These are phyloP conservation scores for Talaromyces trachyspermus DNA, from an alignment of 495 filamentous ascomycete species.

Conservation along the genomic window DNA sequence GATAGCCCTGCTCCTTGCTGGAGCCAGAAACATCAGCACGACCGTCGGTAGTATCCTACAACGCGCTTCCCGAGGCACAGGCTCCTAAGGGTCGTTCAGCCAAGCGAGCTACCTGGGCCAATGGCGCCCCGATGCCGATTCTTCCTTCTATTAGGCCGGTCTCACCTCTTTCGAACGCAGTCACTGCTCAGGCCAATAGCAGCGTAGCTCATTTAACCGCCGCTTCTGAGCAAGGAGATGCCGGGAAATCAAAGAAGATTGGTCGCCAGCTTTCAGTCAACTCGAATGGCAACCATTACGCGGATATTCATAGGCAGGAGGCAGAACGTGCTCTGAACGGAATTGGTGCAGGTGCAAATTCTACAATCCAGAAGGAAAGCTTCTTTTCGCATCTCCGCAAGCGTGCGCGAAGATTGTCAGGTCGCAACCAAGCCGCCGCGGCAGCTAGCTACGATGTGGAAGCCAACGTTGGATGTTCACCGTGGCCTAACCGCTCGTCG, in stretches of 20 bases:
- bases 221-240: slow-evolving; percentile 30
- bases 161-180: slow-evolving; percentile 83
- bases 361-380: slow-evolving; percentile 72
- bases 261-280: slow-evolving; percentile 90
- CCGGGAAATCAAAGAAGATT: slow-evolving; percentile 81
- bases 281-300: slow-evolving; percentile 87
- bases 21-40: slow-evolving; percentile 28
- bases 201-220: slow-evolving; percentile 26
- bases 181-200: slow-evolving; percentile 75
- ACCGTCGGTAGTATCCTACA: slow-evolving; percentile 46
- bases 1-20: slow-evolving; percentile 44
- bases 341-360: slow-evolving; percentile 55
- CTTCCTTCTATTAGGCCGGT: slow-evolving; percentile 93
- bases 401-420: slow-evolving; percentile 85
- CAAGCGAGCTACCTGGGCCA: slow-evolving; percentile 86
- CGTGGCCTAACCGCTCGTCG: slow-evolving; percentile 81
- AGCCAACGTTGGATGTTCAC: slow-evolving; percentile 82
- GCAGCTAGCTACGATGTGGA: slow-evolving; percentile 78
- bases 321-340: slow-evolving; percentile 87
- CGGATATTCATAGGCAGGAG: slow-evolving; percentile 81
- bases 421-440: slow-evolving; percentile 66
- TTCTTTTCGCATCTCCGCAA: slow-evolving; percentile 98
- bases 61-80: slow-evolving; percentile 41
- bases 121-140: slow-evolving; percentile 93
- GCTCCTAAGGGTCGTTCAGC: slow-evolving; percentile 52